Percentiles rank a stretch among this genome's conserved stretches.
These are phyloP conservation scores for Hypoxylon cercidicola DNA, from an alignment of 495 filamentous ascomycete species.

Conservation along the genomic window DNA sequence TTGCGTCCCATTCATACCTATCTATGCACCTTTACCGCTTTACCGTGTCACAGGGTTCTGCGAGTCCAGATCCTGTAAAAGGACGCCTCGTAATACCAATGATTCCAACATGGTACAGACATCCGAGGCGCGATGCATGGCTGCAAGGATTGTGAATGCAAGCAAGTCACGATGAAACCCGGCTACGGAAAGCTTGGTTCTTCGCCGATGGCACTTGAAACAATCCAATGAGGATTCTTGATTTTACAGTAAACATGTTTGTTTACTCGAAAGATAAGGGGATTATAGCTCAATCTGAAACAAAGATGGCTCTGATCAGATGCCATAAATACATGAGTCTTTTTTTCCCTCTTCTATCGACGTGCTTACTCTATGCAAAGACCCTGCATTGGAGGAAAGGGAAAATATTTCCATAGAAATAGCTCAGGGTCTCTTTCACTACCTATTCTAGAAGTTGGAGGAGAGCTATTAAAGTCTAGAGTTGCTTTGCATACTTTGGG, in stretches of 20 bases:
- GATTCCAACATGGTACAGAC: slow-evolving; percentile 20
- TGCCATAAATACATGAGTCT: slow-evolving; percentile 10
- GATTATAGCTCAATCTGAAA: slow-evolving; percentile 21
- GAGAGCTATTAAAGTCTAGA: slow-evolving; percentile 18
- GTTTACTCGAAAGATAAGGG: slow-evolving; percentile 22
- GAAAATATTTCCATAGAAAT: slow-evolving; percentile 18
- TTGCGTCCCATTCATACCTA: not conserved
- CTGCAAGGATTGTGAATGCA: slow-evolving; percentile 34
- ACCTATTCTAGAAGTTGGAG: slow-evolving; percentile 19
- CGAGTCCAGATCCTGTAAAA: slow-evolving; percentile 31
- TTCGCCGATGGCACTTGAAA: slow-evolving; percentile 37
- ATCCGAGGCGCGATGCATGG: slow-evolving; percentile 31
- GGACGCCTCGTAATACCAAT: slow-evolving; percentile 19
- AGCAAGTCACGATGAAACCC: slow-evolving; percentile 41
- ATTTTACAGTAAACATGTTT: slow-evolving; percentile 32
- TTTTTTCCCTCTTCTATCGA: slow-evolving; percentile 13
- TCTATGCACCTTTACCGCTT: slow-evolving; percentile 1
- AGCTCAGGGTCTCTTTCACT: slow-evolving; percentile 14
- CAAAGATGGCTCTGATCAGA: not conserved
- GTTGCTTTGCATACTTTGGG: slow-evolving; percentile 1
- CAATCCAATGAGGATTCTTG: slow-evolving; percentile 4
- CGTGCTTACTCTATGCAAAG: slow-evolving; percentile 13
- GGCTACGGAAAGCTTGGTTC: slow-evolving; percentile 38
- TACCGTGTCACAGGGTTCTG: slow-evolving; percentile 1
- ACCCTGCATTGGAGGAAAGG: slow-evolving; percentile 3